phyloP scores from a whole-genome alignment of 495 filamentous ascomycete species.

The Neurospora sp. region DNA sequence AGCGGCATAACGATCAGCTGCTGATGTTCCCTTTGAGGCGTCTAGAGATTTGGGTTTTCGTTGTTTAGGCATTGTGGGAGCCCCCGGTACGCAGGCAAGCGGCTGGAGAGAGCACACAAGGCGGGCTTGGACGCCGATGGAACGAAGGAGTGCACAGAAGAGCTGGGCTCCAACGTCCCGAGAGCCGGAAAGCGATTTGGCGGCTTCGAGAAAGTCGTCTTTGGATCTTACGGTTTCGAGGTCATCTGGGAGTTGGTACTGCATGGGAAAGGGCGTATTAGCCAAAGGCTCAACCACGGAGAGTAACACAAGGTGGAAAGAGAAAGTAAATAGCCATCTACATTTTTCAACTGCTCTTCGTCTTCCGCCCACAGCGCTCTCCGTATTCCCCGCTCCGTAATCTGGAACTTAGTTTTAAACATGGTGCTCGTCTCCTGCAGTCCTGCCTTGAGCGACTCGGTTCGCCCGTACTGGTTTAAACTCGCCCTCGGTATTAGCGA shows the following conservation, averaged over 20 bases:
- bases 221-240: constrained; percentile 44
- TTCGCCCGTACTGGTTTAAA: constrained; percentile 58
- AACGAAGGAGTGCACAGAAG: constrained; percentile 76
- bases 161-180: constrained; percentile 84
- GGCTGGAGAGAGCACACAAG: constrained; percentile 88
- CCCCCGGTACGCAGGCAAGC: constrained; percentile 57
- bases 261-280: constrained; percentile 10
- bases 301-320: neutral
- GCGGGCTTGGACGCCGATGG: constrained; percentile 67
- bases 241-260: constrained; percentile 47
- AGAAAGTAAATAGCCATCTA: constrained; percentile 19
- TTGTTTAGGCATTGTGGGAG: constrained; percentile 38
- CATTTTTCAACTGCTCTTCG: constrained; percentile 46
- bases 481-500: constrained; percentile 54
- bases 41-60: constrained; percentile 17
- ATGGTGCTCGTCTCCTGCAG: constrained; percentile 56
- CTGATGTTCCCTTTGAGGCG: constrained; percentile 7
- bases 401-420: constrained; percentile 56
- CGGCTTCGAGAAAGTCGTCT: constrained; percentile 60
- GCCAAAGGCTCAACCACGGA: neutral
- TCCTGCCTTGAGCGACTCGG: constrained; percentile 68
- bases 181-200: constrained; percentile 58
- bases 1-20: constrained; percentile 19
- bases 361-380: constrained; percentile 64
- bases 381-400: constrained; percentile 60